Conservation (phyloP, 495 filamentous ascomycete species). For the Xylaria venustula region DNA sequence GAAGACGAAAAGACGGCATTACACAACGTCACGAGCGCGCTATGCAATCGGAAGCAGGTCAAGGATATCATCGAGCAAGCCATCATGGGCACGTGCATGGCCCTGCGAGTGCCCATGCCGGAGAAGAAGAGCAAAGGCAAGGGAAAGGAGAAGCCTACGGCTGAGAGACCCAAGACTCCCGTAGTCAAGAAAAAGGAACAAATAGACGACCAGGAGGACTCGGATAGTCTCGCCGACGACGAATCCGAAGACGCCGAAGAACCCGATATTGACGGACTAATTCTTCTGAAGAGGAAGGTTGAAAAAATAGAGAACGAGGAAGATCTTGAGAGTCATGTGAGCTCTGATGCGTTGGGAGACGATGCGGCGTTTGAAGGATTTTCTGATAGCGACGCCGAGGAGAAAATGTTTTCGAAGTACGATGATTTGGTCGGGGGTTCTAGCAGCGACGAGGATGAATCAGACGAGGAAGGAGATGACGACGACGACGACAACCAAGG, state of each 20-base stretch:
- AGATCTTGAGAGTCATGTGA: slow-evolving; percentile 23
- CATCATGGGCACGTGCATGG: slow-evolving; percentile 59
- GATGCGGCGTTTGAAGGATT: slow-evolving; percentile 52
- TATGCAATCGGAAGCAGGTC: slow-evolving; percentile 76
- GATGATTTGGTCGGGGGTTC: slow-evolving; percentile 40
- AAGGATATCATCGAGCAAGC: slow-evolving; percentile 64
- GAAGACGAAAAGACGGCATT: slow-evolving; percentile 46
- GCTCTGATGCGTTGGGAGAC: slow-evolving; percentile 24
- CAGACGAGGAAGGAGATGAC: slow-evolving; percentile 21
- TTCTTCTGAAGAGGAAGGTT: slow-evolving; percentile 6
- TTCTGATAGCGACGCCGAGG: slow-evolving; percentile 51
- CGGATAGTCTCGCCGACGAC: slow-evolving; percentile 18
- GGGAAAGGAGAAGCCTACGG: slow-evolving; percentile 28
- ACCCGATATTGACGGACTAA: slow-evolving; percentile 12
- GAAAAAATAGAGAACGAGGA: slow-evolving; percentile 38
- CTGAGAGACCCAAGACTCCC: not conserved
- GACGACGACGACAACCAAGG: slow-evolving; percentile 7
- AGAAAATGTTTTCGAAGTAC: slow-evolving; percentile 42
- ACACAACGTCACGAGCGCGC: slow-evolving; percentile 74
- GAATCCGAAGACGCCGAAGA: slow-evolving; percentile 22
- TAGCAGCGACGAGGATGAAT: slow-evolving; percentile 34
- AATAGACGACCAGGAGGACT: slow-evolving; percentile 21
- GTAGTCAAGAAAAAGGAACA: slow-evolving; percentile 21
- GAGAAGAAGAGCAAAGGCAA: slow-evolving; percentile 30
- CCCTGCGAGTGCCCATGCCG: slow-evolving; percentile 58